Evolutionary conservation across 169 alveolate species (phyloP), one percentile per base, ranked within the genome.

Genomic region (Miamiensis avidus): DNA sequence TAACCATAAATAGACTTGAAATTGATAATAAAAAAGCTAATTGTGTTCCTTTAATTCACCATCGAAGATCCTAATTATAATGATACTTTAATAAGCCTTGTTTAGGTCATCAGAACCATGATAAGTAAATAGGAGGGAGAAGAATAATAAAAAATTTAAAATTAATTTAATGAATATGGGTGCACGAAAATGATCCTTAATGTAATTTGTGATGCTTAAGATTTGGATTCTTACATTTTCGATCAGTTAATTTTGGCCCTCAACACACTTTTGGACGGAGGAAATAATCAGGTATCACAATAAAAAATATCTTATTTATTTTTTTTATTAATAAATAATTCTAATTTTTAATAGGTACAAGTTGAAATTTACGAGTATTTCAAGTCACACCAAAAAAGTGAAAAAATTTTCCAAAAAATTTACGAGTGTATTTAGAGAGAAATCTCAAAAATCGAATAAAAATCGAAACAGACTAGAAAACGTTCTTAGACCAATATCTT

Each of bases 221-320:
- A 25, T 29, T 30, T 74, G 75, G 90, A 86, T 65, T 79, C 65
- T 31, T 76, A 86, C 32, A 34, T 86, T 29, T 74, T 86, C 74
- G 75, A 79, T 31, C 74, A 83, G 26, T 86, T 81, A 31, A 31
- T 86, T 31, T 75, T 69, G 16, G 75, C 81, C 29, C 74, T 82
- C 65, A 86, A 86, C 75, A 75, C 87, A 0, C 28, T 86, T 26
- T 29, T 86, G 0, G 82, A 86, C 25, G 90, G 90, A 25, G 90
- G 90, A 1, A 86, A 86, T 32, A 82, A 26, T 33, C 0, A 74
- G 30, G n/a, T n/a, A n/a, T n/a, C n/a, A n/a, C n/a, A n/a, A n/a
- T n/a, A n/a, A n/a, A n/a, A n/a, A n/a, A n/a, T n/a, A n/a, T n/a
- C n/a, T n/a, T n/a, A n/a, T n/a, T n/a, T n/a, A n/a, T n/a, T n/a